Percentiles rank a stretch among this genome's conserved stretches.
Evolutionary conservation across 306 rosid species (phyloP).

Genomic region (Argentina anserina): DNA sequence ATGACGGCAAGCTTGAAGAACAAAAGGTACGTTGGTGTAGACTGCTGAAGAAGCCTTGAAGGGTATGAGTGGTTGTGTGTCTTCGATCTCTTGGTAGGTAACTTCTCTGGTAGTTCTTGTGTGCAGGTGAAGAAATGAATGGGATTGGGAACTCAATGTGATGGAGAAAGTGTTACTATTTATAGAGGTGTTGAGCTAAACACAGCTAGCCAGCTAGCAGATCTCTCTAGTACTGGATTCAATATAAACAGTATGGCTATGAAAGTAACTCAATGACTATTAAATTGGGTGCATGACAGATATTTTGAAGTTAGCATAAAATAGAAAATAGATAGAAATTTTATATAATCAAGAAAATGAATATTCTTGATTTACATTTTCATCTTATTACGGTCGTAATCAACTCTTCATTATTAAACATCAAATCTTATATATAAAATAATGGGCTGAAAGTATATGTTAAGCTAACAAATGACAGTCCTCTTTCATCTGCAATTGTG

Average conservation of each 20-base stretch:
- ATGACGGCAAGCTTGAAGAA: not conserved
- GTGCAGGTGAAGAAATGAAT: constrained; percentile 34
- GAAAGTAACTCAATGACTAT: not conserved
- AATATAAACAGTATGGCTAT: constrained; percentile 29
- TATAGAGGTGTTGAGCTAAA: constrained; percentile 53
- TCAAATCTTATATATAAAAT: not conserved
- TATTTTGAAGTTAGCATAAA: constrained; percentile 23
- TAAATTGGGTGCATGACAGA: constrained; percentile 52
- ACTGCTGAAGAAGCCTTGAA: constrained; percentile 14
- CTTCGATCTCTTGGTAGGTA: constrained; percentile 1
- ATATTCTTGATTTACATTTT: constrained; percentile 10
- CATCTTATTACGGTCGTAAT: constrained; percentile 6
- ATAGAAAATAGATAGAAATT: not conserved
- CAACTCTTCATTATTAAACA: not conserved
- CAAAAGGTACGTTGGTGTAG: constrained; percentile 23
- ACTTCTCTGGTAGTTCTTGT: constrained; percentile 16
- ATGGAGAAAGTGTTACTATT: constrained; percentile 31
- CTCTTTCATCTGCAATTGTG: not conserved
- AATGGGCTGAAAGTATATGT: not conserved
- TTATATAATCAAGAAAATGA: not conserved
- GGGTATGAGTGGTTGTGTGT: not conserved
- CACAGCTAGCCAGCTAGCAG: constrained; percentile 20
- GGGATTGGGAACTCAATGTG: constrained; percentile 29
- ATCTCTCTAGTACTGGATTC: constrained; percentile 27
- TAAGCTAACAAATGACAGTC: not conserved